Evolutionary conservation across 495 filamentous ascomycete genomes (phyloP).

Genomic region (Collariella sp.): DNA sequence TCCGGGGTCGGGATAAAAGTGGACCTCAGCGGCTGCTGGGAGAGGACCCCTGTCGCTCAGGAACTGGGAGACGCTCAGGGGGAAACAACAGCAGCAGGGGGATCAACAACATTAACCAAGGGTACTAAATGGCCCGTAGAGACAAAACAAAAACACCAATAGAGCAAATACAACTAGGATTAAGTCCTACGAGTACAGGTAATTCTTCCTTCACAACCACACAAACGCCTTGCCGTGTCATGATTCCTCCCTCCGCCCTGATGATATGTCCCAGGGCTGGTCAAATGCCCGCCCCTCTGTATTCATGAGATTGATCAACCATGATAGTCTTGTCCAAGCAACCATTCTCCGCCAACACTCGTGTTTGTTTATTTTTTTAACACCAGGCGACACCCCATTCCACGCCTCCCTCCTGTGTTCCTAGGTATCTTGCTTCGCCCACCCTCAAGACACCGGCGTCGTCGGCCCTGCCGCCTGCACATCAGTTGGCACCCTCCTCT

Average conservation of each 20-base stretch:
- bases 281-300: not conserved
- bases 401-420: too few species aligned
- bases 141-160: not conserved
- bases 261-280: not conserved
- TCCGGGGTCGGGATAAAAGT: conserved; percentile 6
- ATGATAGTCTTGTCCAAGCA: not conserved
- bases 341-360: not conserved
- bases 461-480: conserved; percentile 8
- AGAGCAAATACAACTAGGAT: not conserved
- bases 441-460: conserved; percentile 7
- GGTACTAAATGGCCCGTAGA: not conserved
- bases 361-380: too few species aligned
- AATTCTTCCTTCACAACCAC: not conserved
- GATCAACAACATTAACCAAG: not conserved
- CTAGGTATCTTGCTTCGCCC: too few species aligned
- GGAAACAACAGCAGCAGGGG: too few species aligned
- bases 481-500: conserved; percentile 1
- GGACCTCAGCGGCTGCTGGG: not conserved
- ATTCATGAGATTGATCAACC: not conserved
- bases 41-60: not conserved
- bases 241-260: not conserved
- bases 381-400: too few species aligned
- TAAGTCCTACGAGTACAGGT: not conserved
- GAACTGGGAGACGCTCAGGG: too few species aligned
- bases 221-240: conserved; percentile 13